These are phyloP conservation scores for Pichia pseudocactophila DNA, from an alignment of 805 yeast species.

Conservation along the genomic window DNA sequence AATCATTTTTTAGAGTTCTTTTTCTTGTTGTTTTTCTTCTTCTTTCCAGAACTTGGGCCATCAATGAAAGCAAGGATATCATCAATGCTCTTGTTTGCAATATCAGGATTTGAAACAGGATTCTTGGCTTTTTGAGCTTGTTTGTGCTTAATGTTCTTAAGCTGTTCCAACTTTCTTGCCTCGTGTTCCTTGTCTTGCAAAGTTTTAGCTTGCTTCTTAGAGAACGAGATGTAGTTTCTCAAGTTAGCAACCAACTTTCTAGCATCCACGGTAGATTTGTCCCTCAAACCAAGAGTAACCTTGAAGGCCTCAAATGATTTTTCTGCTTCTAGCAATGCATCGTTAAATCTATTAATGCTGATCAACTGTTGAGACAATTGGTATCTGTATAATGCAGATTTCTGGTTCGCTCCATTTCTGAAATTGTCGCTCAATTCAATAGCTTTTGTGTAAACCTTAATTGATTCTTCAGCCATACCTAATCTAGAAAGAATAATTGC, in stretches of 20 bases:
- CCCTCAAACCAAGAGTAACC: slow-evolving; percentile 55
- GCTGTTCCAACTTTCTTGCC: slow-evolving; percentile 17
- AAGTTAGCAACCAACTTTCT: slow-evolving; percentile 56
- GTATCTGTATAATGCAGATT: slow-evolving; percentile 57
- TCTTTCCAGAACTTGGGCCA: slow-evolving; percentile 34
- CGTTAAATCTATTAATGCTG: slow-evolving; percentile 40
- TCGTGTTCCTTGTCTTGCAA: slow-evolving; percentile 17
- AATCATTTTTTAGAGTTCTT: slow-evolving; percentile 17
- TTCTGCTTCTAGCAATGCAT: slow-evolving; percentile 47
- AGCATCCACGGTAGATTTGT: slow-evolving; percentile 58
- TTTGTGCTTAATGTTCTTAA: slow-evolving; percentile 18
- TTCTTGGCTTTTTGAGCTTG: slow-evolving; percentile 27
- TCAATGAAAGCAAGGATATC: slow-evolving; percentile 66
- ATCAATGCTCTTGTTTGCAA: slow-evolving; percentile 59
- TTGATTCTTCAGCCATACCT: slow-evolving; percentile 39
- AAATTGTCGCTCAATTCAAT: slow-evolving; percentile 39
- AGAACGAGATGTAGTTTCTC: slow-evolving; percentile 34
- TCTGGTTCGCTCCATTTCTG: slow-evolving; percentile 52
- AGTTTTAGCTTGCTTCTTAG: slow-evolving; percentile 13
- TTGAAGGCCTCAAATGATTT: slow-evolving; percentile 51
- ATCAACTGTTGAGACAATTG: slow-evolving; percentile 60
- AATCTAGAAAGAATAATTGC: slow-evolving; percentile 50
- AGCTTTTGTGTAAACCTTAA: slow-evolving; percentile 45
- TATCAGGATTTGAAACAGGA: slow-evolving; percentile 38
- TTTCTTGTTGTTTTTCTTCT: slow-evolving; percentile 25